phyloP scores from a whole-genome alignment of 148 eudicot genomes.

The Selenicereus undatus region DNA sequence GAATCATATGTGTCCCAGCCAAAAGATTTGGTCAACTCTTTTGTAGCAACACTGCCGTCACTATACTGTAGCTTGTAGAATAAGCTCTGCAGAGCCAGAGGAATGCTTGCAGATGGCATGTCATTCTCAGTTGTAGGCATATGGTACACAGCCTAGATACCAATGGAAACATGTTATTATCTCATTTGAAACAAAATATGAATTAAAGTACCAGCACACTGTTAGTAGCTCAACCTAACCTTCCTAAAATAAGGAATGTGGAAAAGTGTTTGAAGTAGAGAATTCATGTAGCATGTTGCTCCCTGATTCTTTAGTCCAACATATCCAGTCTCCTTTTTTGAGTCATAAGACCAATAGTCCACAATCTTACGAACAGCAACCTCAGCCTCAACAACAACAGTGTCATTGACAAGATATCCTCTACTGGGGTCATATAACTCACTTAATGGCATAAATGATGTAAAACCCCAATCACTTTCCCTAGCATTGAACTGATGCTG shows the following conservation, averaged over 20 bases:
- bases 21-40: conserved; percentile 92
- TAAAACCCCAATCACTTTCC: conserved; percentile 99
- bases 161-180: conserved; percentile 10
- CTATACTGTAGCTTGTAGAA: conserved; percentile 91
- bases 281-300: conserved; percentile 97
- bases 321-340: conserved; percentile 93
- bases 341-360: conserved; percentile 92
- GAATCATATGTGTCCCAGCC: conserved; percentile 99
- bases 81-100: conserved; percentile 88
- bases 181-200: not conserved
- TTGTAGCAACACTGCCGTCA: conserved; percentile 91
- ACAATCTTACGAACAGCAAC: conserved; percentile 78
- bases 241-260: conserved; percentile 93
- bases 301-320: conserved; percentile 99
- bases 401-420: conserved; percentile 79
- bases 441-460: conserved; percentile 90
- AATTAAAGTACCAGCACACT: conserved; percentile 5
- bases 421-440: conserved; percentile 81
- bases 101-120: conserved; percentile 85
- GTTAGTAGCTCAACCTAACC: conserved; percentile 36
- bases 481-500: conserved; percentile 89
- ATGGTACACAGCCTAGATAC: conserved; percentile 83
- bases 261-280: conserved; percentile 86
- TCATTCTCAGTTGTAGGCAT: conserved; percentile 99
- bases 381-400: conserved; percentile 83